Conservation (phyloP, 2,329 filamentous ascomycete genomes). For the Exophiala sp. region DNA sequence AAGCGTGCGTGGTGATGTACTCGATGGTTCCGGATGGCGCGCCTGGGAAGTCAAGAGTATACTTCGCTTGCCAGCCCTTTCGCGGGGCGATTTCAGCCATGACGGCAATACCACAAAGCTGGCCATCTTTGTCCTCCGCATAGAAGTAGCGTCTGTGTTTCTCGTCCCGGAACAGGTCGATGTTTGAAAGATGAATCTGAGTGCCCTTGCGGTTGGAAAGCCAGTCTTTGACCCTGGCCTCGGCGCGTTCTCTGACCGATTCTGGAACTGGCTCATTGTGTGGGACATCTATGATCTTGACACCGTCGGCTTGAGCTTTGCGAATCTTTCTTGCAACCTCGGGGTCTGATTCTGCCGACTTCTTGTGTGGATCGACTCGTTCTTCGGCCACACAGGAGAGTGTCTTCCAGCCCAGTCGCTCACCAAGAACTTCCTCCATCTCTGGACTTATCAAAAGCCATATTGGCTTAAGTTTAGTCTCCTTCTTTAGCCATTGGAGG, state of each 20-base stretch:
- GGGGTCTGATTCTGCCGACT: constrained; percentile 62
- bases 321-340: constrained; percentile 72
- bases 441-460: constrained; percentile 85
- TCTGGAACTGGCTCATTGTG: constrained; percentile 61
- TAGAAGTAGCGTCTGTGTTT: constrained; percentile 84
- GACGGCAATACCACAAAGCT: constrained; percentile 73
- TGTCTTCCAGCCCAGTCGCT: constrained; percentile 80
- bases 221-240: constrained; percentile 76
- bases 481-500: constrained; percentile 69
- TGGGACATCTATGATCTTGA: constrained; percentile 72
- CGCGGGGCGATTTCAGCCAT: constrained; percentile 75
- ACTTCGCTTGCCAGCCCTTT: constrained; percentile 92
- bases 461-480: constrained; percentile 70
- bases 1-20: constrained; percentile 69
- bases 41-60: constrained; percentile 87
- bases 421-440: constrained; percentile 74
- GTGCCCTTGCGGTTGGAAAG: constrained; percentile 73
- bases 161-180: constrained; percentile 81
- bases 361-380: constrained; percentile 71
- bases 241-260: constrained; percentile 65
- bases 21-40: constrained; percentile 87
- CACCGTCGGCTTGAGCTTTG: constrained; percentile 75
- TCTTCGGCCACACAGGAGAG: constrained; percentile 87
- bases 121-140: constrained; percentile 68
- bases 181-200: constrained; percentile 87